phyloP scores from a whole-genome alignment of 78 protist species.

The Polysphondylium violaceum region DNA sequence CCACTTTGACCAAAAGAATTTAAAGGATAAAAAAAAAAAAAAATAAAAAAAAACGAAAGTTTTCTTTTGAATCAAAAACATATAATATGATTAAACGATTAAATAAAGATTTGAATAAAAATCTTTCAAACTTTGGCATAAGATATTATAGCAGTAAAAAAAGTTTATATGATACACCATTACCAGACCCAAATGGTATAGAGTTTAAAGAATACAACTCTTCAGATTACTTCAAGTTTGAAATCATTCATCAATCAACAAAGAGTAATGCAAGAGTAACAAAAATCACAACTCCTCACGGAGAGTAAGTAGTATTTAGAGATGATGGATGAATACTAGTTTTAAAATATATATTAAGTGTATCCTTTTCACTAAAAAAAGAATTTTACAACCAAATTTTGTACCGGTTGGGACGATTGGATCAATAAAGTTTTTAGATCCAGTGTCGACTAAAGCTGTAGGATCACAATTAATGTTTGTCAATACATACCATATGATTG shows the following conservation, averaged over 20 bases:
- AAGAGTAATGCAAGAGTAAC: slow-evolving; percentile 79
- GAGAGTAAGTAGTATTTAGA: slow-evolving; percentile 30
- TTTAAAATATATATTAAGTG: neutral
- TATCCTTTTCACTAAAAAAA: neutral
- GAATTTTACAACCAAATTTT: slow-evolving; percentile 78
- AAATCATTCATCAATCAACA: slow-evolving; percentile 70
- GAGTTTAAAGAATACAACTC: neutral
- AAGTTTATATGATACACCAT: slow-evolving; percentile 3
- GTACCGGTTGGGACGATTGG: slow-evolving; percentile 87
- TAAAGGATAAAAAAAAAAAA: too few relatives aligned
- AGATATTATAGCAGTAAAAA: too few relatives aligned
- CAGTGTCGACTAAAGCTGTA: slow-evolving; percentile 13
- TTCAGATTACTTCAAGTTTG: slow-evolving; percentile 53
- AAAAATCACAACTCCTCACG: slow-evolving; percentile 78
- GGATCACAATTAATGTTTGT: slow-evolving; percentile 87
- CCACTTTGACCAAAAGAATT: too few relatives aligned
- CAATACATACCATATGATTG: slow-evolving; percentile 90
- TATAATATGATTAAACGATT: too few relatives aligned
- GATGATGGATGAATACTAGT: neutral
- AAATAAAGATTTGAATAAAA: too few relatives aligned
- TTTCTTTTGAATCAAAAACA: too few relatives aligned
- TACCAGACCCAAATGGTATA: neutral
- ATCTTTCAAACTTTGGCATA: too few relatives aligned
- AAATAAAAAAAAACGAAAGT: too few relatives aligned
- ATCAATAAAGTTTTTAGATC: slow-evolving; percentile 72